phyloP scores from a whole-genome alignment of 768 basidiomycete species.

The Imleria badia region DNA sequence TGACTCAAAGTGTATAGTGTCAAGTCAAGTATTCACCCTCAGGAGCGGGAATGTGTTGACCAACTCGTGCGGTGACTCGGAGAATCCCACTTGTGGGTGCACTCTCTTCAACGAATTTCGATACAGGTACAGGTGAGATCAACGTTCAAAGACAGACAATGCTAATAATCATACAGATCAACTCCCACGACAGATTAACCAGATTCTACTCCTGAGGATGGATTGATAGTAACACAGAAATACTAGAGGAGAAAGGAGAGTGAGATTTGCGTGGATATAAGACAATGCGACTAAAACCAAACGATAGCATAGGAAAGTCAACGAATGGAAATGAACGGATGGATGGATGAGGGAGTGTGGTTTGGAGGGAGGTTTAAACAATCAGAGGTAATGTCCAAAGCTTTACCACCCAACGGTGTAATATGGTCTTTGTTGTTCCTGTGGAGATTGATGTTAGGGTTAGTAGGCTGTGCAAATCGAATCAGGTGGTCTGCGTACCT shows the following conservation, averaged over 20 bases:
- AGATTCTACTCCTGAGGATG: background rate
- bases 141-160: background rate
- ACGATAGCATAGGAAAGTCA: background rate
- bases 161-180: slow-evolving; percentile 6
- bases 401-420: slow-evolving; percentile 13
- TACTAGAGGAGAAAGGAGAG: background rate
- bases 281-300: background rate
- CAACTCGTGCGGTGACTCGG: no score
- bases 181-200: background rate
- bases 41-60: no score
- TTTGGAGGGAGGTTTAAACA: background rate
- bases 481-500: slow-evolving; percentile 2
- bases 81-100: no score
- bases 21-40: no score
- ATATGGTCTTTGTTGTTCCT: slow-evolving; percentile 1
- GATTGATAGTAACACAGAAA: background rate
- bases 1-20: no score
- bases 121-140: background rate
- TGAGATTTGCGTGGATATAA: background rate
- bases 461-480: background rate
- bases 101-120: no score
- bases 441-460: background rate
- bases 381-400: background rate
- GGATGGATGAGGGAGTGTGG: background rate
- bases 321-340: background rate